Evolutionary conservation across 2,329 filamentous ascomycete species (phyloP), one percentile per base, ranked within the genome.

Genomic region (Fusarium sterilihyphosum): DNA sequence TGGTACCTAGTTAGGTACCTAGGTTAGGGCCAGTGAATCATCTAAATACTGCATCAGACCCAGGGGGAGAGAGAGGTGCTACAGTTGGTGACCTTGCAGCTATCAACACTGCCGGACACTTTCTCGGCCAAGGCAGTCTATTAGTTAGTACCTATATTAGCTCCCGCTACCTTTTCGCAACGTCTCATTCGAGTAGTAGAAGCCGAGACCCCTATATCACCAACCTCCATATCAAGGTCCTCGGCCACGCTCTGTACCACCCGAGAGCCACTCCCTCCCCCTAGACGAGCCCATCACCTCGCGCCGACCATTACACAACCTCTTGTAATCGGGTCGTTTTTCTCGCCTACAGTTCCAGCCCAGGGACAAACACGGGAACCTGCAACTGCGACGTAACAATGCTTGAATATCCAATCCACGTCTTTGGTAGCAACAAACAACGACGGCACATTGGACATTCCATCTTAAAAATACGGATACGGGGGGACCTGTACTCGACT

Each of bases 291-390:
- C 40, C 56, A 47, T 44, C 44, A 70, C 61, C 47, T 52, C 38
- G 35, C 31, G 35, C 26, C 57, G 53, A 58, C 35, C 46, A 56
- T 68, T 65, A 58, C 70, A 73, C 69, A 65, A 49, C 54, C 64
- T 56, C 49, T 46, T 69, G 64, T 65, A 53, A 37, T 46, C 56
- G 46, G 67, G 40, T 63, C 20, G 31, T 58, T 65, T 54, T 65
- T 31, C 69, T 73, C 69, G 47, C 65, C 70, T 73, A 58, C 54
- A 53, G 31, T 29, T 52, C 40, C 65, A 60, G 70, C 26, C 14
- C 65, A 56, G 70, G n/a, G 62, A 44, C 71, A 73, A 73, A 74
- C 62, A 67, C 60, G 68, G 67, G 44, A 74, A 41, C 63, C 49
- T 74, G 63, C 67, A 61, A 65, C 67, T 70, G 38, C 53, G 60